A percentile compares a stretch with the other conserved stretches of the same genome.
Conservation (phyloP, 2,329 filamentous ascomycete species). For the Xylaria sp. region DNA sequence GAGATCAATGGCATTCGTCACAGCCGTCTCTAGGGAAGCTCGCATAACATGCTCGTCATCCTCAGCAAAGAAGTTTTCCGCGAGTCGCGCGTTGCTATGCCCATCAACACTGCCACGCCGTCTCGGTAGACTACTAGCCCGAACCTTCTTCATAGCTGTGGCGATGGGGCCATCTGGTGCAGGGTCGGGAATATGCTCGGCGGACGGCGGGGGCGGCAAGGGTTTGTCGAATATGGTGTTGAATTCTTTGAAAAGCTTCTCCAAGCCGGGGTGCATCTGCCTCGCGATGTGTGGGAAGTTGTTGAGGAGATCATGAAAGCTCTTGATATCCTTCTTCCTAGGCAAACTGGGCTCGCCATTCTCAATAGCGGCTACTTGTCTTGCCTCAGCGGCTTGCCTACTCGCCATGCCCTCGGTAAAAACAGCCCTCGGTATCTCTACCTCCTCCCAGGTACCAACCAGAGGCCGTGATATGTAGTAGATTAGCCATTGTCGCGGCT, state of each 20-base stretch:
- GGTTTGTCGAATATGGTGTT: constrained; percentile 83
- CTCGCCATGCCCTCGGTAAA: constrained; percentile 54
- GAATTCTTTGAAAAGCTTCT: constrained; percentile 90
- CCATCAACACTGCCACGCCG: constrained; percentile 45
- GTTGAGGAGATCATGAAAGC: constrained; percentile 86
- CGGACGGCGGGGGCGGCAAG: constrained; percentile 74
- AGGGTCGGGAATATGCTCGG: constrained; percentile 63
- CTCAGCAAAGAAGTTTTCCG: constrained; percentile 74
- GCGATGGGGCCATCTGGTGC: constrained; percentile 61
- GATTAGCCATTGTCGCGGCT: constrained; percentile 91
- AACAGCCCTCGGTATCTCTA: constrained; percentile 71
- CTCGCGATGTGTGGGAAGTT: constrained; percentile 94
- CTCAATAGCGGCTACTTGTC: constrained; percentile 45
- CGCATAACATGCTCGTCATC: constrained; percentile 93
- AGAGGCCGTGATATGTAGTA: constrained; percentile 94
- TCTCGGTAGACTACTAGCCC: constrained; percentile 55
- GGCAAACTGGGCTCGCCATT: constrained; percentile 56
- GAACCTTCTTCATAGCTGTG: constrained; percentile 59
- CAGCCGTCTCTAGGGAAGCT: constrained; percentile 85
- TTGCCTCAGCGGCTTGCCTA: constrained; percentile 45
- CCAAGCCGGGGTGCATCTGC: constrained; percentile 92
- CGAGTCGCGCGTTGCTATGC: constrained; percentile 52
- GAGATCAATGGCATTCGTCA: constrained; percentile 91
- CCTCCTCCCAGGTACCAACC: constrained; percentile 80
- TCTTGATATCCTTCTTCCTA: constrained; percentile 88